Conservation (phyloP, 2,329 filamentous ascomycete species). For the Phaeophleospora eucalypticola region DNA sequence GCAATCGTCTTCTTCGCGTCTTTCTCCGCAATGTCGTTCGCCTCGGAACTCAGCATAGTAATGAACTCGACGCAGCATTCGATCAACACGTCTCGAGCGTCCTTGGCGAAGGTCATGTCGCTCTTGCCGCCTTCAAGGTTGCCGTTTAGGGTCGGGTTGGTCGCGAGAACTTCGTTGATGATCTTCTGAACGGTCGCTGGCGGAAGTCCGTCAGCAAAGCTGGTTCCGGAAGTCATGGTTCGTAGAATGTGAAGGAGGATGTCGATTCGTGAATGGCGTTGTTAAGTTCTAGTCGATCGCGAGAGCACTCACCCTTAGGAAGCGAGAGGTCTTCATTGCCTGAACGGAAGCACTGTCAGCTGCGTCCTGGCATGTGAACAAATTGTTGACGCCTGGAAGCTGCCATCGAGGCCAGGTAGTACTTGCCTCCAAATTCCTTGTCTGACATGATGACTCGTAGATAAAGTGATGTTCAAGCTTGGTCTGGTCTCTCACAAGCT, state of each 20-base stretch:
- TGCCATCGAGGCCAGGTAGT: not conserved
- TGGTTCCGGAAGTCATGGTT: too few relatives aligned
- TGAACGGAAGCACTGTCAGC: conserved; percentile 23
- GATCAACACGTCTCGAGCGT: conserved; percentile 90
- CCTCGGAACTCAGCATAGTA: conserved; percentile 95
- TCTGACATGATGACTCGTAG: conserved; percentile 43
- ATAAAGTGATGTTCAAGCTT: too few relatives aligned
- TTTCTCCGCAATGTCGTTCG: conserved; percentile 97
- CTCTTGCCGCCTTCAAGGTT: conserved; percentile 7
- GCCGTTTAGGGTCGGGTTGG: conserved; percentile 50
- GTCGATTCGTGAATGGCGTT: too few relatives aligned
- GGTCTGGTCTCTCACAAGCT: too few relatives aligned
- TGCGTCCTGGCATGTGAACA: too few relatives aligned
- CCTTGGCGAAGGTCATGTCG: conserved; percentile 85
- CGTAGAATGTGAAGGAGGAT: not conserved
- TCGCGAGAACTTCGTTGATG: conserved; percentile 84
- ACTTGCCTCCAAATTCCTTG: conserved; percentile 51
- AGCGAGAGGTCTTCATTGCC: conserved; percentile 58
- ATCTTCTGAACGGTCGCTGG: conserved; percentile 73
- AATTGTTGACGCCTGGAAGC: too few relatives aligned
- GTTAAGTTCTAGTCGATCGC: too few relatives aligned
- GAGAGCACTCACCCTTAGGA: conserved; percentile 50
- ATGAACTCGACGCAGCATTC: conserved; percentile 99
- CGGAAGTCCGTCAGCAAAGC: conserved; percentile 7
- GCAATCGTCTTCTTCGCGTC: conserved; percentile 99